These are phyloP conservation scores for Trichosanthes truncata DNA, from an alignment of 306 rosid species.

Conservation along the genomic window DNA sequence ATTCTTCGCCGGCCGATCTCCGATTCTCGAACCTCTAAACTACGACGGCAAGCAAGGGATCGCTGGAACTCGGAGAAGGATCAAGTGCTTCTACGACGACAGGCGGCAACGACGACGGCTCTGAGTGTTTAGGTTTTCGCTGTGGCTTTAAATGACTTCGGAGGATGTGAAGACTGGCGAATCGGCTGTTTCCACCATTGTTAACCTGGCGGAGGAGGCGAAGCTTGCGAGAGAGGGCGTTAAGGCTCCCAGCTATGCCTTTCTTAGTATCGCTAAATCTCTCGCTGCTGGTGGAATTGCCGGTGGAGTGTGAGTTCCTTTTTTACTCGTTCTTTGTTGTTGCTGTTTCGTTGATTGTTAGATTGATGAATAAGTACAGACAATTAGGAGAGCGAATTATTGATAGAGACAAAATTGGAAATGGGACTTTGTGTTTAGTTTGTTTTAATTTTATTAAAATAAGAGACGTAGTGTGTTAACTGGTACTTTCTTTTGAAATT, in stretches of 20 bases:
- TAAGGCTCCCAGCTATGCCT: slow-evolving; percentile 51
- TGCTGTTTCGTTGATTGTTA: neutral
- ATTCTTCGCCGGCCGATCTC: neutral
- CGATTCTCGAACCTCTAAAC: neutral
- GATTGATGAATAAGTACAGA: neutral
- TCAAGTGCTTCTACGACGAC: neutral
- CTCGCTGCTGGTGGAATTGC: slow-evolving; percentile 93
- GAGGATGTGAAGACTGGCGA: slow-evolving; percentile 79
- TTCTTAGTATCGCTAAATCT: slow-evolving; percentile 66
- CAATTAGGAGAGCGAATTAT: neutral
- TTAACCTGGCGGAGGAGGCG: slow-evolving; percentile 78
- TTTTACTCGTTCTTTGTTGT: neutral
- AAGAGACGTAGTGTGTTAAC: neutral
- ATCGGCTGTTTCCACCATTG: slow-evolving; percentile 66
- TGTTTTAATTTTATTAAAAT: neutral
- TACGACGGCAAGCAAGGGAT: neutral
- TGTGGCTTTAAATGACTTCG: slow-evolving; percentile 47
- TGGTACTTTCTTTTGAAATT: neutral
- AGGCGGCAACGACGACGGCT: neutral
- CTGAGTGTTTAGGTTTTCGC: neutral
- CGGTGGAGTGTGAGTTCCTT: slow-evolving; percentile 87
- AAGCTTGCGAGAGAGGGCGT: slow-evolving; percentile 88
- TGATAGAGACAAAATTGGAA: neutral
- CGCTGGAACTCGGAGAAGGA: neutral
- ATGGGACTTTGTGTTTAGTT: neutral